These are phyloP conservation scores for Diaporthe vexans DNA, from an alignment of 2,329 filamentous ascomycete species.

Conservation along the genomic window DNA sequence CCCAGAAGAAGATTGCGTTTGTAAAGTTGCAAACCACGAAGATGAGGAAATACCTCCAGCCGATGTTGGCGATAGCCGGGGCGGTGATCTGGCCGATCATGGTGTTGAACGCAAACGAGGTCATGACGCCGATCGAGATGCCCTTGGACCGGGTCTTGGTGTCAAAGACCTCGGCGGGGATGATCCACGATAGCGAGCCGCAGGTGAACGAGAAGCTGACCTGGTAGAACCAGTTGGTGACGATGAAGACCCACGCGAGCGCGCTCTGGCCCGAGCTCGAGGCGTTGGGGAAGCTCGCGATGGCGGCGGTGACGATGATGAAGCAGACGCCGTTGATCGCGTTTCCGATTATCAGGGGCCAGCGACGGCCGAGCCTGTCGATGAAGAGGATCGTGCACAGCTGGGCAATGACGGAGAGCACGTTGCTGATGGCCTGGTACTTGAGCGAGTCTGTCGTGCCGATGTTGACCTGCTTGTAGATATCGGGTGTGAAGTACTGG, in stretches of 20 bases:
- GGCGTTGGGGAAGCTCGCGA: slow-evolving; percentile 24
- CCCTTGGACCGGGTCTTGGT: slow-evolving; percentile 26
- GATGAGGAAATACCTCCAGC: slow-evolving; percentile 43
- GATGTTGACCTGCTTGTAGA: slow-evolving; percentile 35
- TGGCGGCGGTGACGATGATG: slow-evolving; percentile 28
- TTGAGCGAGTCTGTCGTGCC: slow-evolving; percentile 10
- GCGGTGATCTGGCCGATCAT: slow-evolving; percentile 41
- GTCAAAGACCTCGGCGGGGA: slow-evolving; percentile 34
- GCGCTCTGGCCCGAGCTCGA: neutral
- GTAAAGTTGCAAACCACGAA: slow-evolving; percentile 41
- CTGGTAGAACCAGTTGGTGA: slow-evolving; percentile 23
- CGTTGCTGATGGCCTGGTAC: slow-evolving; percentile 30
- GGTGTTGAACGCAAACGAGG: slow-evolving; percentile 38
- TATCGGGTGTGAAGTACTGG: slow-evolving; percentile 29
- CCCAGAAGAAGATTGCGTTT: slow-evolving; percentile 41
- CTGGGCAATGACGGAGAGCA: slow-evolving; percentile 20
- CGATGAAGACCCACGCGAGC: slow-evolving; percentile 27
- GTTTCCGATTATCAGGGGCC: slow-evolving; percentile 22
- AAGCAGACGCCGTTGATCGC: slow-evolving; percentile 17
- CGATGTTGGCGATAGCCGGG: slow-evolving; percentile 38
- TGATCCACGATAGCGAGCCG: slow-evolving; percentile 26
- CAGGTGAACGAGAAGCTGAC: slow-evolving; percentile 28
- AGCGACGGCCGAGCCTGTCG: slow-evolving; percentile 30
- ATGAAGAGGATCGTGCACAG: slow-evolving; percentile 10
- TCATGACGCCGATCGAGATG: slow-evolving; percentile 26